Evolutionary conservation across 495 filamentous ascomycete species (phyloP).

Genomic region (Hyphodiscus hymeniophilus): DNA sequence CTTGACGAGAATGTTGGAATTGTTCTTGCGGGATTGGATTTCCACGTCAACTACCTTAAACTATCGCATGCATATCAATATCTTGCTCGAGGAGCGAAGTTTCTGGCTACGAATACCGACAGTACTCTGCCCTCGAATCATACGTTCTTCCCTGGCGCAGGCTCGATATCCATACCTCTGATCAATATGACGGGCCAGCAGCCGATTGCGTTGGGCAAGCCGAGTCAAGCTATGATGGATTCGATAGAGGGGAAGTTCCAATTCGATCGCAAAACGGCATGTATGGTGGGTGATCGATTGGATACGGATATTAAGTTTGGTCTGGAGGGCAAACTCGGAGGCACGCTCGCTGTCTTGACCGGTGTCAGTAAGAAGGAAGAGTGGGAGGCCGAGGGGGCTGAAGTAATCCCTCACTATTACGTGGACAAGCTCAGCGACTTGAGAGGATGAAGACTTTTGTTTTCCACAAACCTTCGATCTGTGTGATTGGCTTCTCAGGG

Average conservation of each 20-base stretch:
- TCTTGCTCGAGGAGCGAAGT: constrained; percentile 71
- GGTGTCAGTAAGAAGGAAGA: constrained; percentile 80
- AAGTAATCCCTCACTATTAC: constrained; percentile 66
- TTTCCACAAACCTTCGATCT: background rate
- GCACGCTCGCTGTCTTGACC: constrained; percentile 85
- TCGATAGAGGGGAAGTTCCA: constrained; percentile 92
- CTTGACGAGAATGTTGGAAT: constrained; percentile 83
- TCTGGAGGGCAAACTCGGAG: constrained; percentile 80
- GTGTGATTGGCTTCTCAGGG: background rate
- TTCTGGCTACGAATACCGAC: constrained; percentile 90
- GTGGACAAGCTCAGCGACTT: constrained; percentile 79
- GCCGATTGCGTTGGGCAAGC: constrained; percentile 81
- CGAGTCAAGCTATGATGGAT: constrained; percentile 98
- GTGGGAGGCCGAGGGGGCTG: constrained; percentile 53
- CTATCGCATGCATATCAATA: constrained; percentile 77
- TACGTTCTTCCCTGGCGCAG: constrained; percentile 85
- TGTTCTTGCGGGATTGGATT: constrained; percentile 84
- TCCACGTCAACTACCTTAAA: constrained; percentile 92
- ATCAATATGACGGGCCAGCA: constrained; percentile 61
- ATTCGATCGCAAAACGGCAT: constrained; percentile 75
- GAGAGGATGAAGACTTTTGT: constrained; percentile 22
- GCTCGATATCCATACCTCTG: constrained; percentile 71
- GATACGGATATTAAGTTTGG: constrained; percentile 97
- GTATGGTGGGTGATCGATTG: constrained; percentile 93
- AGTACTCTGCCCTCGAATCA: constrained; percentile 73